phyloP scores from a whole-genome alignment of 2,329 filamentous ascomycete species.

The Hypoxylon sp. region DNA sequence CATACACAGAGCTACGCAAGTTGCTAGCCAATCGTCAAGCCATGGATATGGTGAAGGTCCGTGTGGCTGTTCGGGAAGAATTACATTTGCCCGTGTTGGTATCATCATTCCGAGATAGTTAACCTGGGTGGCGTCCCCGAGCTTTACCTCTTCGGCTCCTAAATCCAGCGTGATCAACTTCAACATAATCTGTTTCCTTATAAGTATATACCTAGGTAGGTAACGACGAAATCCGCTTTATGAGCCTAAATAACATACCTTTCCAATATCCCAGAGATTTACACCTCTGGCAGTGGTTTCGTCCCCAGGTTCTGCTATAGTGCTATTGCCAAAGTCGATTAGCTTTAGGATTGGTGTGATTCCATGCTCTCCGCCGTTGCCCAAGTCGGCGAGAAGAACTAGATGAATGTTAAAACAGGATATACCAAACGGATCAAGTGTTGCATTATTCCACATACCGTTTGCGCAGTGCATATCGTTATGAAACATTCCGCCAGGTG shows the following conservation, averaged over 20 bases:
- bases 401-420: too few species aligned
- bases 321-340: conserved; percentile 15
- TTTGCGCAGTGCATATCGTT: conserved; percentile 11
- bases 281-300: not conserved
- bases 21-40: conserved; percentile 16
- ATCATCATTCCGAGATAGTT: not conserved
- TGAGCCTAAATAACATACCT: conserved; percentile 8
- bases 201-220: conserved; percentile 5
- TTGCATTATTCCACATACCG: conserved; percentile 9
- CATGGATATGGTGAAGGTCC: conserved; percentile 2
- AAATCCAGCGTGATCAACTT: conserved; percentile 9
- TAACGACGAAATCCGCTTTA: not conserved
- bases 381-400: conserved; percentile 20
- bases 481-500: not conserved
- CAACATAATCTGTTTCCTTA: conserved; percentile 9
- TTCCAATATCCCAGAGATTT: conserved; percentile 14
- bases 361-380: not conserved
- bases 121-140: not conserved
- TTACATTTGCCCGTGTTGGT: not conserved
- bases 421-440: conserved; percentile 2
- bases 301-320: not conserved
- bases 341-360: conserved; percentile 18
- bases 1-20: conserved; percentile 11
- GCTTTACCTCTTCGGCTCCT: not conserved
- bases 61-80: not conserved